Evolutionary conservation across 176 grass and related monocot species (phyloP).

Genomic region (Olyra latifolia): DNA sequence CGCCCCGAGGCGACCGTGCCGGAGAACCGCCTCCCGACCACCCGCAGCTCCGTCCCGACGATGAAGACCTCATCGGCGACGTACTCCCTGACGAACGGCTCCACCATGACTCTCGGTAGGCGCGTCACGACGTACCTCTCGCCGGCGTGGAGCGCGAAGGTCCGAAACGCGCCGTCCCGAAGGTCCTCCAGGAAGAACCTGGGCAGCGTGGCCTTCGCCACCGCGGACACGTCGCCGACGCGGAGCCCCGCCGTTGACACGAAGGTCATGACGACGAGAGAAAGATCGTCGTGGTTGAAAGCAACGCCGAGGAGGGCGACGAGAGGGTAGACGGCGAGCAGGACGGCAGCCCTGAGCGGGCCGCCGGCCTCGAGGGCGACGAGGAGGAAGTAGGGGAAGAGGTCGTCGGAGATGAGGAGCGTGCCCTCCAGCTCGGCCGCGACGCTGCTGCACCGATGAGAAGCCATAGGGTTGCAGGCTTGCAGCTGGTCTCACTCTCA

Average conservation of each 20-base stretch:
- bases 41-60: conserved; percentile 41
- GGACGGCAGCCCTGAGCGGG: conserved; percentile 24
- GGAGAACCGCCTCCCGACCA: conserved; percentile 15
- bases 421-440: conserved; percentile 52
- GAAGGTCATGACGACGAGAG: conserved; percentile 53
- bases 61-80: conserved; percentile 38
- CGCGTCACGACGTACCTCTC: conserved; percentile 47
- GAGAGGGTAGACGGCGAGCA: conserved; percentile 49
- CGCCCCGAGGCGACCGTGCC: conserved; percentile 10
- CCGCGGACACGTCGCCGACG: conserved; percentile 31
- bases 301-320: conserved; percentile 25
- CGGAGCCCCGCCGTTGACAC: conserved; percentile 45
- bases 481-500: background rate
- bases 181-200: conserved; percentile 65
- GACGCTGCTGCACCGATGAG: conserved; percentile 25
- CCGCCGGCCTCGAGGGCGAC: conserved; percentile 63
- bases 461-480: background rate
- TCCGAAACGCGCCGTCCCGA: conserved; percentile 7
- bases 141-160: conserved; percentile 1
- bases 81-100: conserved; percentile 58
- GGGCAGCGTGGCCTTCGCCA: conserved; percentile 43
- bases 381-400: conserved; percentile 74
- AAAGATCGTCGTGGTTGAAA: background rate
- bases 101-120: conserved; percentile 49
- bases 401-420: conserved; percentile 46